A percentile compares a stretch with the other conserved stretches of the same genome.
phyloP scores from a whole-genome alignment of 2,329 filamentous ascomycete species.

The Neofusicoccum laricinum region DNA sequence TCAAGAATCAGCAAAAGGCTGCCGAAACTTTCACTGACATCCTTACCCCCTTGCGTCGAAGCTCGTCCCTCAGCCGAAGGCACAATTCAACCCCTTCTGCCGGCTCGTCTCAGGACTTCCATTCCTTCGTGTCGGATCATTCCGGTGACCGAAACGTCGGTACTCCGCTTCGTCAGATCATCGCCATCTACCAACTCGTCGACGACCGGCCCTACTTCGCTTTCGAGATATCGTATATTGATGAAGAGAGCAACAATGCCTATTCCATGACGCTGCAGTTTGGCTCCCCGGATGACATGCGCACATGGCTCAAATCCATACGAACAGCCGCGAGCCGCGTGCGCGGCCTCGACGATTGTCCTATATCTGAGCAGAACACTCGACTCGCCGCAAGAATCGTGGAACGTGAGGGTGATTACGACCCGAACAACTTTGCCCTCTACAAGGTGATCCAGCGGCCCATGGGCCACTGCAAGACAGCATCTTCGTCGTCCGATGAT shows the following conservation, averaged over 20 bases:
- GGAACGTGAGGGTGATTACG: conserved; percentile 66
- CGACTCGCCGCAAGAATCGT: conserved; percentile 62
- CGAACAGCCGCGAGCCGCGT: conserved; percentile 58
- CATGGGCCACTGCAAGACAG: conserved; percentile 52
- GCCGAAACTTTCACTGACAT: conserved; percentile 56
- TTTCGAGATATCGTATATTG: conserved; percentile 65
- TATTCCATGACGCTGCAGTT: conserved; percentile 64
- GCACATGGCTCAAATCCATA: conserved; percentile 63
- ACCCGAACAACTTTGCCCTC: conserved; percentile 64
- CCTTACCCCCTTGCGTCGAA: conserved; percentile 27
- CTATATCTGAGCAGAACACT: conserved; percentile 58
- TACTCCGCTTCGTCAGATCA: conserved; percentile 63
- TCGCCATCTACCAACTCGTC: conserved; percentile 65
- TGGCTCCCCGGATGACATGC: conserved; percentile 61
- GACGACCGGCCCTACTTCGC: conserved; percentile 65
- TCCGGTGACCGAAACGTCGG: conserved; percentile 55
- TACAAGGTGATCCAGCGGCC: conserved; percentile 66
- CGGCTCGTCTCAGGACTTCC: conserved; percentile 60
- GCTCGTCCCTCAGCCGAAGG: conserved; percentile 49
- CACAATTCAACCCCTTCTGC: conserved; percentile 59
- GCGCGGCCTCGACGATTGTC: conserved; percentile 49
- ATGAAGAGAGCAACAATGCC: conserved; percentile 61
- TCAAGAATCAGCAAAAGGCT: conserved; percentile 66
- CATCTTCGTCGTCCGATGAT: conserved; percentile 65
- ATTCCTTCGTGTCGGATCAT: conserved; percentile 48